Percentiles rank a stretch among this genome's conserved stretches.
These are phyloP conservation scores for Fusarium anguioides DNA, from an alignment of 2,329 filamentous ascomycete species.

Conservation along the genomic window DNA sequence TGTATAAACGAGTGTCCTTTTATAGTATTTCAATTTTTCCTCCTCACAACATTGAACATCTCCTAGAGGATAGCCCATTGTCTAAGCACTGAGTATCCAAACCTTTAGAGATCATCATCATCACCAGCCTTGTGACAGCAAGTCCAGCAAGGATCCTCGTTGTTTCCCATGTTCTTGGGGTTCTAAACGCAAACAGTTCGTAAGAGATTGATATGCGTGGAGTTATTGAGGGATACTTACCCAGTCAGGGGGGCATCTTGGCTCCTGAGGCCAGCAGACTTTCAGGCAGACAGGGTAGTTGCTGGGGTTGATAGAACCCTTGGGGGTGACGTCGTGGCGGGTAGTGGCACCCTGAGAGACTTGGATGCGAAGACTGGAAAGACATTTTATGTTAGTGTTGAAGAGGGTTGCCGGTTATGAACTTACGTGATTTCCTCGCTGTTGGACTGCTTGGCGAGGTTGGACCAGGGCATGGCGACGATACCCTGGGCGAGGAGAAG, in stretches of 20 bases:
- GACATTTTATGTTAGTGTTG: rapidly evolving
- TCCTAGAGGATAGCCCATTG: rapidly evolving
- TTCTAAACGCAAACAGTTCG: background rate
- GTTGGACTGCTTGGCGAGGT: background rate
- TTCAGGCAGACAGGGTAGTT: background rate
- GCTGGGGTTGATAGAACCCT: background rate
- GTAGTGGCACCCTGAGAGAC: conserved; percentile 10
- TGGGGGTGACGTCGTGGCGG: background rate
- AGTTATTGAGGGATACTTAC: background rate
- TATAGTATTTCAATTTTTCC: background rate
- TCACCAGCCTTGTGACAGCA: conserved; percentile 4
- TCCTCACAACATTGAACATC: rapidly evolving
- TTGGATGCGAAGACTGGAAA: conserved; percentile 22
- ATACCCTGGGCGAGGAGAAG: conserved; percentile 21
- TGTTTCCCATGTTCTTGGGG: conserved; percentile 4
- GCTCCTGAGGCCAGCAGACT: conserved; percentile 5
- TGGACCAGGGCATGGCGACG: conserved; percentile 29
- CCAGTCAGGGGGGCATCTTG: conserved; percentile 15
- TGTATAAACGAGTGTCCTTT: background rate
- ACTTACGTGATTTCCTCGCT: conserved; percentile 34
- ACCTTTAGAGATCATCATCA: background rate
- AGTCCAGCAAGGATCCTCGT: conserved; percentile 16
- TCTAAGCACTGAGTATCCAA: rapidly evolving
- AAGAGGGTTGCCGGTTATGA: rapidly evolving
- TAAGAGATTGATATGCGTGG: rapidly evolving